A percentile compares a stretch with the other conserved stretches of the same genome.
Conservation (phyloP, 208 protist species). For the Herpetomonas tarakana region DNA sequence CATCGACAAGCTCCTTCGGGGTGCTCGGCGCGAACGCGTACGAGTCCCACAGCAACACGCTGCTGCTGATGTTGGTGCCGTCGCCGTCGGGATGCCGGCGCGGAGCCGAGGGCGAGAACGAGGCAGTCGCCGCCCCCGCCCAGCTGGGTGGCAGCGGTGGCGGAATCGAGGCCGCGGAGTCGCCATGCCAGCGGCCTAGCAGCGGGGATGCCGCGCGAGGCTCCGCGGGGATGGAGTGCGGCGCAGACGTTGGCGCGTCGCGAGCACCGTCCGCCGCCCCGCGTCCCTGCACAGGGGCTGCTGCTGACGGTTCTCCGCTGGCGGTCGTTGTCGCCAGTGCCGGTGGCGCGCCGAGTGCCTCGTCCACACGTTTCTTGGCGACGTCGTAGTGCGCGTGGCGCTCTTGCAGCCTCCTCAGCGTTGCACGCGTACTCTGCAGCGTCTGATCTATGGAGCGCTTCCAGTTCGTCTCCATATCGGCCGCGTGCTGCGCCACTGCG, state of each 20-base stretch:
- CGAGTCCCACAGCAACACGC: neutral
- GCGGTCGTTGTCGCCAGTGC: neutral
- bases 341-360: conserved; percentile 17
- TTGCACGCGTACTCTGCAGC: conserved; percentile 46
- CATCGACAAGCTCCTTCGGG: neutral
- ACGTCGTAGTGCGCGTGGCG: conserved; percentile 29
- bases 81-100: too few species aligned
- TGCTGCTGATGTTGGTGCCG: neutral
- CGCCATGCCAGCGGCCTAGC: neutral
- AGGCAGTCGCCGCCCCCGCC: too few species aligned
- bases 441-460: conserved; percentile 31
- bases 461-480: conserved; percentile 20
- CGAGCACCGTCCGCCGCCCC: neutral
- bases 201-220: neutral
- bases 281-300: neutral
- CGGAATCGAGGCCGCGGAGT: conserved; percentile 6
- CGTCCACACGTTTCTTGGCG: conserved; percentile 21
- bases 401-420: conserved; percentile 42
- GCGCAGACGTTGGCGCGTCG: neutral
- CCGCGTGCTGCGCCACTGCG: neutral
- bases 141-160: conserved; percentile 30
- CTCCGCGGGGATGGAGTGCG: neutral
- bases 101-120: neutral
- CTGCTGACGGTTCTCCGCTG: neutral
- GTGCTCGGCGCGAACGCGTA: neutral